Base-by-base conservation (phyloP, 805 yeast genomes). In the Pichia occidentalis region DNA sequence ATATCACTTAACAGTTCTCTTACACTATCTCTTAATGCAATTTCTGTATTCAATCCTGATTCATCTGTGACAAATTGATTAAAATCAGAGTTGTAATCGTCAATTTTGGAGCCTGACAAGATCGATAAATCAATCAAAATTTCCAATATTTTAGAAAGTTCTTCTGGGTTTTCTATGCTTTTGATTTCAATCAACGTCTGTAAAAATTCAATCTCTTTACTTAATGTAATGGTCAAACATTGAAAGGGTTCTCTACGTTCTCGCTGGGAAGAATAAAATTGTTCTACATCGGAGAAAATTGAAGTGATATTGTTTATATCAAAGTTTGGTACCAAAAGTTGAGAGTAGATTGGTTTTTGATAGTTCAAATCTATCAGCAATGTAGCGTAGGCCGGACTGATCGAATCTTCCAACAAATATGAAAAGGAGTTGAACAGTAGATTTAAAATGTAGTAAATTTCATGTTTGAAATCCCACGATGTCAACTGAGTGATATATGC, bases 51-150 rank as follows among this genome's bases (percentile, higher is more conserved):
- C 23, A 87, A 66, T 2, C 86, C 95, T 2, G 85, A 68, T 40
- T 84, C 87, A 24, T 75, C 80, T 2, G 87, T 73, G 5, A 85
- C 83, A 55, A 75, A 86, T 3, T 57, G 59, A 51, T 87, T 85
- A 51, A 77, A 71, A 52, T 87, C 88, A 2, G 61, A 64, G 4
- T 58, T 54, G 68, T 80, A 84, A 4, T 68, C 70, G 24, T 65
- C 70, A 22, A 62, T 56, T 0, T 63, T 57, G 5, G 64, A 68
- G 1, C 50, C 41, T 2, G 80, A 67, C 10, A 79, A 49, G 9
- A 57, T 50, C 5, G 76, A 56, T 7, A 72, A 54, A 3, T 48
- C 46, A 1, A 66, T 46, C 5, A 76, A 47, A n/a, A 63, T 39
- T 7, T 57, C 50, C 2, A 51, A 24, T 4, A 65, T 25, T 8